Evolutionary conservation across 2,329 filamentous ascomycete species (phyloP).

Genomic region (Neofusicoccum ribis): DNA sequence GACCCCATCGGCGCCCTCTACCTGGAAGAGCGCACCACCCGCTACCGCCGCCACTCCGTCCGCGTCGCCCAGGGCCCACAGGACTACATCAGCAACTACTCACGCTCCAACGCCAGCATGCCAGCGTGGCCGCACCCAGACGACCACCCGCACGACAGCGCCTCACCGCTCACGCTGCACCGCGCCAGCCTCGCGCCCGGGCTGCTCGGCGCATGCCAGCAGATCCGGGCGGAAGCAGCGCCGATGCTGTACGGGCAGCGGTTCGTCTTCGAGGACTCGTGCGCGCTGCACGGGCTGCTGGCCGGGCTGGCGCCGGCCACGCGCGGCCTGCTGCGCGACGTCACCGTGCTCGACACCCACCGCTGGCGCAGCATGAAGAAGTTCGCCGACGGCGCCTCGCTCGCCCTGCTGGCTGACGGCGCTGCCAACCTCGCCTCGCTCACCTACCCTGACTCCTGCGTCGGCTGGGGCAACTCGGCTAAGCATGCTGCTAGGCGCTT

Average conservation of each 20-base stretch:
- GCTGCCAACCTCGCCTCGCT: slow-evolving; percentile 33
- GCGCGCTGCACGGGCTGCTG: slow-evolving; percentile 35
- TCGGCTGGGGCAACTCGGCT: slow-evolving; percentile 21
- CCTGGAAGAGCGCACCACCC: slow-evolving; percentile 27
- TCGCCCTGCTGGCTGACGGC: slow-evolving; percentile 29
- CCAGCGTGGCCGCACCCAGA: not conserved
- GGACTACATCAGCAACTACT: slow-evolving; percentile 19
- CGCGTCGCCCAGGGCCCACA: slow-evolving; percentile 24
- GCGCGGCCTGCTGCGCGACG: slow-evolving; percentile 27
- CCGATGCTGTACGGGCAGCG: slow-evolving; percentile 32
- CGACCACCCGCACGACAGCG: not conserved
- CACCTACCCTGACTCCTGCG: slow-evolving; percentile 21
- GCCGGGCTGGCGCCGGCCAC: slow-evolving; percentile 31
- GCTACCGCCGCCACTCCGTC: slow-evolving; percentile 32
- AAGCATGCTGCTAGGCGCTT: slow-evolving; percentile 28
- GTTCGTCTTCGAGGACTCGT: slow-evolving; percentile 31
- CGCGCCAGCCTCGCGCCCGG: slow-evolving; percentile 24
- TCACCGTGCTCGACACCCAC: slow-evolving; percentile 27
- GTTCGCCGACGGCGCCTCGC: slow-evolving; percentile 36
- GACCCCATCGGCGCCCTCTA: slow-evolving; percentile 30
- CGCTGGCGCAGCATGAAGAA: slow-evolving; percentile 31
- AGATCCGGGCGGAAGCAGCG: slow-evolving; percentile 30
- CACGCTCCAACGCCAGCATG: not conserved
- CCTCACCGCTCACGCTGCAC: not conserved
- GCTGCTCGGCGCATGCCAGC: slow-evolving; percentile 32